Conservation (phyloP, 2,329 filamentous ascomycete species). For the Pestalotiopsis sp. region DNA sequence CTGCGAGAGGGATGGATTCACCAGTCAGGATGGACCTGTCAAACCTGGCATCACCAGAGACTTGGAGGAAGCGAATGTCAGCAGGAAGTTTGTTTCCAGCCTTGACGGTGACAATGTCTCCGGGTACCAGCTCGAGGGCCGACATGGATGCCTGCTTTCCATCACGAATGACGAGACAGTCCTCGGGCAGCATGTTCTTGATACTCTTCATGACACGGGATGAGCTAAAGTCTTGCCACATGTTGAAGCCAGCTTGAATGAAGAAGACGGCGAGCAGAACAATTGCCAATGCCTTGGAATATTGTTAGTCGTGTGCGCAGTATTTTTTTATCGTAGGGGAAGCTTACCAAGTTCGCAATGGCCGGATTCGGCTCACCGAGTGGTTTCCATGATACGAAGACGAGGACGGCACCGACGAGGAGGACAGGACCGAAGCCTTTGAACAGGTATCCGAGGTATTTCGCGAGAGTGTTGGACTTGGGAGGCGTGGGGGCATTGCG, state of each 20-base stretch:
- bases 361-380: slow-evolving; percentile 69
- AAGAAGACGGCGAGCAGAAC: slow-evolving; percentile 72
- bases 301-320: background rate
- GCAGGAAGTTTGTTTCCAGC: slow-evolving; percentile 75
- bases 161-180: slow-evolving; percentile 67
- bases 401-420: slow-evolving; percentile 68
- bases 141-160: slow-evolving; percentile 50
- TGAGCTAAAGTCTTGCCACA: slow-evolving; percentile 76
- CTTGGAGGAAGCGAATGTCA: slow-evolving; percentile 71
- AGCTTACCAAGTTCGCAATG: slow-evolving; percentile 59
- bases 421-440: slow-evolving; percentile 76
- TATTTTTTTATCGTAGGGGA: background rate
- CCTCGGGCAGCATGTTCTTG: slow-evolving; percentile 77
- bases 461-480: slow-evolving; percentile 60
- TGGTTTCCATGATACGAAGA: slow-evolving; percentile 78
- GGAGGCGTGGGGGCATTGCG: slow-evolving; percentile 69
- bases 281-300: slow-evolving; percentile 63
- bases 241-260: slow-evolving; percentile 70
- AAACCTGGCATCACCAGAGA: slow-evolving; percentile 71
- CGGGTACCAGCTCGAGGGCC: slow-evolving; percentile 68
- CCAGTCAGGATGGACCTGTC: slow-evolving; percentile 75
- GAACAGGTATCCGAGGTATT: slow-evolving; percentile 72
- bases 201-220: slow-evolving; percentile 79
- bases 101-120: slow-evolving; percentile 70
- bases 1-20: slow-evolving; percentile 50